Percentiles rank a stretch among this genome's conserved stretches.
Conservation (phyloP, 2,329 filamentous ascomycete genomes). For the Rutstroemia sydowiana region DNA sequence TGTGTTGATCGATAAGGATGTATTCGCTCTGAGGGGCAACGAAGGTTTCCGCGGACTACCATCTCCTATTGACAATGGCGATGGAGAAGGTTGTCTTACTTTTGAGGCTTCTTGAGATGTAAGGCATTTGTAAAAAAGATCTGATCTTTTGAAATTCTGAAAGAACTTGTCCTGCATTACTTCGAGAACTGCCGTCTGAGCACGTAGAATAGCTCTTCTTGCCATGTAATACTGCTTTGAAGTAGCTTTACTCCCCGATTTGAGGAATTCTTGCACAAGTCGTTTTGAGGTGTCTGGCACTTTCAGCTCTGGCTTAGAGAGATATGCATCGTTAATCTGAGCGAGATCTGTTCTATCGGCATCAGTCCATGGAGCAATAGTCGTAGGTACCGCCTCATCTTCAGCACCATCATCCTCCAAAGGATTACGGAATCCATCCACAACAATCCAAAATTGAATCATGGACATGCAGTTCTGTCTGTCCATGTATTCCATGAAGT, state of each 20-base stretch:
- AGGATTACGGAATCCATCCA: constrained; percentile 91
- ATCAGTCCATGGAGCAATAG: constrained; percentile 65
- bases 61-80: constrained; percentile 26
- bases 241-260: constrained; percentile 67
- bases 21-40: constrained; percentile 17
- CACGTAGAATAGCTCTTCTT: constrained; percentile 69
- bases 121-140: constrained; percentile 92
- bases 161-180: constrained; percentile 78
- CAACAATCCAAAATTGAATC: constrained; percentile 97
- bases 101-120: constrained; percentile 71
- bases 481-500: constrained; percentile 99
- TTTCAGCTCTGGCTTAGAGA: constrained; percentile 74
- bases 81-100: constrained; percentile 9
- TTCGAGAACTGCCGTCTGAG: constrained; percentile 77
- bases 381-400: constrained; percentile 48
- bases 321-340: constrained; percentile 85
- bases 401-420: constrained; percentile 80
- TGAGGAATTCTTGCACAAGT: constrained; percentile 69
- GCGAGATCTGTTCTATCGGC: constrained; percentile 81
- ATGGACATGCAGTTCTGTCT: constrained; percentile 77
- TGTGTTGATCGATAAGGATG: constrained; percentile 31
- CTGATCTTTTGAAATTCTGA: constrained; percentile 81
- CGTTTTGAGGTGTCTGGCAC: constrained; percentile 62
- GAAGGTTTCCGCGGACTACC: constrained; percentile 29
- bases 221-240: constrained; percentile 77